Evolutionary conservation across 2,329 filamentous ascomycete species (phyloP).

Genomic region (Penicillium frequentans): DNA sequence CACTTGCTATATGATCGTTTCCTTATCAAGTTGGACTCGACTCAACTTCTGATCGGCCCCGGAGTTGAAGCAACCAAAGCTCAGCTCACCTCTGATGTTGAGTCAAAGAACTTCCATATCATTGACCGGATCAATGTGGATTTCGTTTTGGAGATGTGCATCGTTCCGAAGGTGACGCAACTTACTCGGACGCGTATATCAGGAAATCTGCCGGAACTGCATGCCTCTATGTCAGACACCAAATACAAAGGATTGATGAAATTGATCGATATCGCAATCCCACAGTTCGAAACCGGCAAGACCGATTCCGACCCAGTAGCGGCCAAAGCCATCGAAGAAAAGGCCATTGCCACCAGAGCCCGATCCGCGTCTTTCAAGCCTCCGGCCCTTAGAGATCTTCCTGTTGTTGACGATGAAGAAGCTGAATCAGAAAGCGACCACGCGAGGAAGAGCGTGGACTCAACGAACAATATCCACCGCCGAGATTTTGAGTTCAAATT

Average conservation of each 20-base stretch:
- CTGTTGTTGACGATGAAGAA: slow-evolving; percentile 72
- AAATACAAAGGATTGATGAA: slow-evolving; percentile 99
- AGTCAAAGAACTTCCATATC: slow-evolving; percentile 75
- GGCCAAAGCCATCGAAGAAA: slow-evolving; percentile 36
- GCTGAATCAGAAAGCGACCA: slow-evolving; percentile 65
- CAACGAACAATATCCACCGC: slow-evolving; percentile 74
- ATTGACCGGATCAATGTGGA: slow-evolving; percentile 97
- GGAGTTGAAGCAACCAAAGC: slow-evolving; percentile 87
- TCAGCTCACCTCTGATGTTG: slow-evolving; percentile 69
- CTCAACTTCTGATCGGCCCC: slow-evolving; percentile 90
- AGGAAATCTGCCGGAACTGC: slow-evolving; percentile 86
- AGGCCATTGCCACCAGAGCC: slow-evolving; percentile 41
- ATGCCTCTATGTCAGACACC: slow-evolving; percentile 86
- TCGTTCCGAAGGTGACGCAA: slow-evolving; percentile 92
- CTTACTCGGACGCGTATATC: slow-evolving; percentile 89
- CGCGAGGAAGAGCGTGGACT: slow-evolving; percentile 38
- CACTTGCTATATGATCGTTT: slow-evolving; percentile 98
- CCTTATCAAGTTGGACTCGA: slow-evolving; percentile 86
- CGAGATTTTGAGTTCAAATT: slow-evolving; percentile 96
- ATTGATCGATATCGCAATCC: slow-evolving; percentile 91
- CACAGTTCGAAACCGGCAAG: slow-evolving; percentile 65
- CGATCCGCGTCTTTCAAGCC: slow-evolving; percentile 75
- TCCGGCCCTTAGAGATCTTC: slow-evolving; percentile 68
- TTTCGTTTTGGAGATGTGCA: slow-evolving; percentile 93
- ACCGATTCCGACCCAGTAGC: slow-evolving; percentile 34